These are phyloP conservation scores for Candida coquimbonensis DNA, from an alignment of 805 yeast species.

Conservation along the genomic window DNA sequence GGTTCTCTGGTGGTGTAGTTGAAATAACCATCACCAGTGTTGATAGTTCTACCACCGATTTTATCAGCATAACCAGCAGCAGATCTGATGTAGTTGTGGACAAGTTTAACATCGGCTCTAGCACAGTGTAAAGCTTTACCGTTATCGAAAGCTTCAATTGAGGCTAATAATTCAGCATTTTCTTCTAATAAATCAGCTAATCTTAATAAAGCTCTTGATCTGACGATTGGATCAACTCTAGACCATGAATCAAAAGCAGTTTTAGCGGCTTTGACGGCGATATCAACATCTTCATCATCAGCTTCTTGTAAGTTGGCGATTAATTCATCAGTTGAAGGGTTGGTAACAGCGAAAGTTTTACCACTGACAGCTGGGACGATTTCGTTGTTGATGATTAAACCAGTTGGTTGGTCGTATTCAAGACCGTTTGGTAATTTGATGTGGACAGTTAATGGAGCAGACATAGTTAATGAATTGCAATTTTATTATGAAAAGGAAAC, in stretches of 20 bases:
- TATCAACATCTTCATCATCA: constrained; percentile 55
- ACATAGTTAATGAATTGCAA: constrained; percentile 1
- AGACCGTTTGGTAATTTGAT: constrained; percentile 60
- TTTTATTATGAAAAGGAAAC: neutral
- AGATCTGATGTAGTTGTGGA: constrained; percentile 58
- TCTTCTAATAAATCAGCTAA: constrained; percentile 66
- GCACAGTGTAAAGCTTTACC: constrained; percentile 69
- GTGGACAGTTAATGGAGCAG: constrained; percentile 25
- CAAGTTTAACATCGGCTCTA: constrained; percentile 59
- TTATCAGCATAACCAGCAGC: constrained; percentile 73
- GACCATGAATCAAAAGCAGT: constrained; percentile 61
- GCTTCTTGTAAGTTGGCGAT: constrained; percentile 55
- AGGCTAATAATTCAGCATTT: constrained; percentile 54
- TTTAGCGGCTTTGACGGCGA: constrained; percentile 63
- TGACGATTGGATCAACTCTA: constrained; percentile 45
- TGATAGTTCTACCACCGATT: constrained; percentile 55
- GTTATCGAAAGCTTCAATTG: constrained; percentile 68
- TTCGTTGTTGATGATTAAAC: constrained; percentile 83
- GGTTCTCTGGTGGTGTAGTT: constrained; percentile 68
- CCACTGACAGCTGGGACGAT: constrained; percentile 48
- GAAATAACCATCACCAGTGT: constrained; percentile 56
- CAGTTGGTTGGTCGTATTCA: constrained; percentile 73
- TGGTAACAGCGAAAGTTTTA: constrained; percentile 46
- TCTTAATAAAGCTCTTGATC: constrained; percentile 47
- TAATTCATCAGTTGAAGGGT: constrained; percentile 58